Evolutionary conservation across 2,329 filamentous ascomycete species (phyloP).

Genomic region (Chalaropsis ovoidea): DNA sequence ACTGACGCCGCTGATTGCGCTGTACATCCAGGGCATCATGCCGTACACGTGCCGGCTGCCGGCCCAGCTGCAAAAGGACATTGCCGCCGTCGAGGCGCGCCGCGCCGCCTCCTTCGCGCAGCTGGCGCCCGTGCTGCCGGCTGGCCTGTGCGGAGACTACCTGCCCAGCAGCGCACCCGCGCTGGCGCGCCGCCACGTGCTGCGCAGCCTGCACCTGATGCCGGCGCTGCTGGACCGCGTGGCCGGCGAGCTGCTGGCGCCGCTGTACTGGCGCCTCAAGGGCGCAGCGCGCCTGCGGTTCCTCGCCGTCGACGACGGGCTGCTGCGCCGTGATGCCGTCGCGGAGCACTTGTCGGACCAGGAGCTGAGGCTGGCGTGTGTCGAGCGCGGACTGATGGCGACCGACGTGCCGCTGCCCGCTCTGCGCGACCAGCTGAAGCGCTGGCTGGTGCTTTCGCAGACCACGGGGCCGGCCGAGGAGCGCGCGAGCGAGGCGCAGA

Average conservation of each 20-base stretch:
- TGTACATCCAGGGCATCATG: slow-evolving; percentile 59
- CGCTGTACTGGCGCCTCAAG: slow-evolving; percentile 43
- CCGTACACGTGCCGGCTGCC: slow-evolving; percentile 79
- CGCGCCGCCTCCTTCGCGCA: slow-evolving; percentile 42
- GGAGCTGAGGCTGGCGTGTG: slow-evolving; percentile 60
- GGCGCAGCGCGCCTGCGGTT: slow-evolving; percentile 50
- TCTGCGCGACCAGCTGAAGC: slow-evolving; percentile 39
- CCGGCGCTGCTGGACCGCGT: slow-evolving; percentile 42
- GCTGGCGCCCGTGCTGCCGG: slow-evolving; percentile 31
- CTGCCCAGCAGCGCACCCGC: slow-evolving; percentile 10
- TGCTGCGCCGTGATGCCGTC: slow-evolving; percentile 56
- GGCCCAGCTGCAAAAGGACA: slow-evolving; percentile 49
- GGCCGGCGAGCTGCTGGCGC: slow-evolving; percentile 40
- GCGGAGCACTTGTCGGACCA: slow-evolving; percentile 46
- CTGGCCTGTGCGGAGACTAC: slow-evolving; percentile 31
- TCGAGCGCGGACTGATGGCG: slow-evolving; percentile 56
- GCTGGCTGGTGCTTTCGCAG: slow-evolving; percentile 42
- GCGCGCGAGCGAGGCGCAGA: slow-evolving; percentile 32
- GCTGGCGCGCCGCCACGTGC: slow-evolving; percentile 33
- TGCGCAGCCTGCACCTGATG: slow-evolving; percentile 39
- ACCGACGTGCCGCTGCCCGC: slow-evolving; percentile 48
- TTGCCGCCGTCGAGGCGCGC: slow-evolving; percentile 37
- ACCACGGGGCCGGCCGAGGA: slow-evolving; percentile 29
- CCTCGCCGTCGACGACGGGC: slow-evolving; percentile 58
- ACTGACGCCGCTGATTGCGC: slow-evolving; percentile 70